These are phyloP conservation scores for Huntiella decipiens DNA, from an alignment of 2,329 filamentous ascomycete species.

Conservation along the genomic window DNA sequence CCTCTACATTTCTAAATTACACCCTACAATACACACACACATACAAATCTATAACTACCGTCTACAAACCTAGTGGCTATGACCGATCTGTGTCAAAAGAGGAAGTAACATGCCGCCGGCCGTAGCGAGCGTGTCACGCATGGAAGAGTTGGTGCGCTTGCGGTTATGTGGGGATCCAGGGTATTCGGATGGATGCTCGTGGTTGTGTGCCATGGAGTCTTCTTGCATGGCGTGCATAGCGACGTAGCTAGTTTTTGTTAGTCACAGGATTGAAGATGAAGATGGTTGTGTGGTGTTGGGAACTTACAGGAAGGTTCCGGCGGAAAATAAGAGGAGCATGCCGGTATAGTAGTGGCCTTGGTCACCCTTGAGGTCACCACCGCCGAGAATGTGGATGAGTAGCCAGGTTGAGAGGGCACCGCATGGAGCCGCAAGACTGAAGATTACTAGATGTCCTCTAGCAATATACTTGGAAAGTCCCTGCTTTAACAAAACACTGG, in stretches of 20 bases:
- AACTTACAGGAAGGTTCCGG: slow-evolving; percentile 79
- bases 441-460: slow-evolving; percentile 69
- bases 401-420: slow-evolving; percentile 74
- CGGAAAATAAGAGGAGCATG: slow-evolving; percentile 83
- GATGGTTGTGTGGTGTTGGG: background rate
- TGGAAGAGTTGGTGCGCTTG: slow-evolving; percentile 35
- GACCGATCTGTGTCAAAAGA: slow-evolving; percentile 58
- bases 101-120: slow-evolving; percentile 63
- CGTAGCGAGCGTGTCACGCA: slow-evolving; percentile 51
- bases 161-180: slow-evolving; percentile 29
- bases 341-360: slow-evolving; percentile 74
- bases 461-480: slow-evolving; percentile 75
- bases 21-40: background rate
- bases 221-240: slow-evolving; percentile 98
- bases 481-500: slow-evolving; percentile 75
- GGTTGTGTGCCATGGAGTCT: slow-evolving; percentile 32
- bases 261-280: background rate
- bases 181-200: slow-evolving; percentile 38
- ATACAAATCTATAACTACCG: background rate
- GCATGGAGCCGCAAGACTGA: slow-evolving; percentile 74
- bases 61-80: slow-evolving; percentile 36
- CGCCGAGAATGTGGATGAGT: slow-evolving; percentile 53
- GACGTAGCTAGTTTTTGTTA: slow-evolving; percentile 49
- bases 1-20: background rate
- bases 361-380: slow-evolving; percentile 40